Evolutionary conservation across 1,284 basidiomycete genomes (phyloP).

Genomic region (Inonotus obliquus): DNA sequence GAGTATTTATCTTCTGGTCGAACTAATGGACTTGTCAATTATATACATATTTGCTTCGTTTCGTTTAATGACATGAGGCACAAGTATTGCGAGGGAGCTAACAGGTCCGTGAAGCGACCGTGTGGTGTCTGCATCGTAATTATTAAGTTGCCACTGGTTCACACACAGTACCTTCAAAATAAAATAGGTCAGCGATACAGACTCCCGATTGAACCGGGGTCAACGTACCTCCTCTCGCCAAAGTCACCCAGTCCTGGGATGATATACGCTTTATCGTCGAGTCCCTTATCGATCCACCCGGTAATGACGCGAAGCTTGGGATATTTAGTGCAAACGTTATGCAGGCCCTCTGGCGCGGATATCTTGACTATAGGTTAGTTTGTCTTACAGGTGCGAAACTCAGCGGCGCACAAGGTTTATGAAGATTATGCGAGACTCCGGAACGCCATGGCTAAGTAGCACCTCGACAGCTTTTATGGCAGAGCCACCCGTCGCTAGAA

Average conservation of each 20-base stretch:
- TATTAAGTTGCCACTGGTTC: background rate
- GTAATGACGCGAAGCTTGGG: constrained; percentile 86
- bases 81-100: background rate
- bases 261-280: constrained; percentile 89
- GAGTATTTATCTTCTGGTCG: constrained; percentile 8
- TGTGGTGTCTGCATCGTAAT: background rate
- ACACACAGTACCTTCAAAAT: constrained; percentile 7
- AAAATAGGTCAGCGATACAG: background rate
- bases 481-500: constrained; percentile 89
- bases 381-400: background rate
- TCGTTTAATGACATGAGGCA: background rate
- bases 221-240: constrained; percentile 72
- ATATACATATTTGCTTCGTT: background rate
- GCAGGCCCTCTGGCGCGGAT: constrained; percentile 88
- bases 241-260: constrained; percentile 90
- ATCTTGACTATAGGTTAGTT: constrained; percentile 46
- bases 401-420: constrained; percentile 75
- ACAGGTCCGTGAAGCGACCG: background rate
- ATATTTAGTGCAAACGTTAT: constrained; percentile 76
- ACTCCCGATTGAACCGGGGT: background rate
- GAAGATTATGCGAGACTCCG: constrained; percentile 90
- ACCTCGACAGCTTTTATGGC: constrained; percentile 98
- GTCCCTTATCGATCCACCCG: constrained; percentile 94
- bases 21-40: background rate
- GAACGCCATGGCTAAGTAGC: constrained; percentile 85